Conservation (phyloP, 2,329 filamentous ascomycete species). For the Metarhizium anisopliae region DNA sequence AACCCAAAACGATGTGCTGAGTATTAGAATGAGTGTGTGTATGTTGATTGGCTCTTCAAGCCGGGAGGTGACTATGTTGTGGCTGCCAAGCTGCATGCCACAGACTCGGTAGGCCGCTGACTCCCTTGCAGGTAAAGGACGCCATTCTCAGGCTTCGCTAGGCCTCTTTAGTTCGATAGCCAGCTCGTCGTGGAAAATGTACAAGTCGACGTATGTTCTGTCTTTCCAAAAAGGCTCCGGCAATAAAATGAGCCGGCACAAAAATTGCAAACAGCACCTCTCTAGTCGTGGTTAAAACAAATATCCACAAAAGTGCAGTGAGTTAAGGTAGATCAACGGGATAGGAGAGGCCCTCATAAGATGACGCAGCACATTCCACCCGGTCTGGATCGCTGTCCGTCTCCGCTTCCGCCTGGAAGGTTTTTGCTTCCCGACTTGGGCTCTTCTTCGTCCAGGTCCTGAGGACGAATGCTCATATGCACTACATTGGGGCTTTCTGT, state of each 20-base stretch:
- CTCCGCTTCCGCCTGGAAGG: conserved; percentile 29
- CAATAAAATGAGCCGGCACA: not conserved
- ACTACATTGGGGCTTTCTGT: conserved; percentile 70
- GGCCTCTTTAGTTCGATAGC: not conserved
- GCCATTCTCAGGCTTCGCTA: not conserved
- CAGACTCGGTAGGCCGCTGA: not conserved
- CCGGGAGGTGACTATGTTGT: not conserved
- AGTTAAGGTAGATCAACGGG: not conserved
- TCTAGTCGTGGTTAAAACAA: not conserved
- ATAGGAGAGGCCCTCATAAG: conserved; percentile 26
- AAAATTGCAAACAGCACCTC: not conserved
- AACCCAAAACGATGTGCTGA: conserved; percentile 4
- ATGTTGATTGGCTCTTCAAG: not conserved
- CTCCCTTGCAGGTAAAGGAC: not conserved
- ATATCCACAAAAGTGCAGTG: not conserved
- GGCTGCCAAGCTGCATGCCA: not conserved
- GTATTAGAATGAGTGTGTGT: not conserved
- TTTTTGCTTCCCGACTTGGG: conserved; percentile 55
- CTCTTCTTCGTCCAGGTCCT: conserved; percentile 76
- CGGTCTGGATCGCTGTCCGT: conserved; percentile 31
- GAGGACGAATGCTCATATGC: conserved; percentile 89
- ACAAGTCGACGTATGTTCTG: not conserved
- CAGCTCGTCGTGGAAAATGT: not conserved
- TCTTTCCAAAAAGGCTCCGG: not conserved
- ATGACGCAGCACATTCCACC: conserved; percentile 40